A percentile compares a stretch with the other conserved stretches of the same genome.
phyloP scores from a whole-genome alignment of 352 stramenopile genomes.

The Plasmopara muralis region DNA sequence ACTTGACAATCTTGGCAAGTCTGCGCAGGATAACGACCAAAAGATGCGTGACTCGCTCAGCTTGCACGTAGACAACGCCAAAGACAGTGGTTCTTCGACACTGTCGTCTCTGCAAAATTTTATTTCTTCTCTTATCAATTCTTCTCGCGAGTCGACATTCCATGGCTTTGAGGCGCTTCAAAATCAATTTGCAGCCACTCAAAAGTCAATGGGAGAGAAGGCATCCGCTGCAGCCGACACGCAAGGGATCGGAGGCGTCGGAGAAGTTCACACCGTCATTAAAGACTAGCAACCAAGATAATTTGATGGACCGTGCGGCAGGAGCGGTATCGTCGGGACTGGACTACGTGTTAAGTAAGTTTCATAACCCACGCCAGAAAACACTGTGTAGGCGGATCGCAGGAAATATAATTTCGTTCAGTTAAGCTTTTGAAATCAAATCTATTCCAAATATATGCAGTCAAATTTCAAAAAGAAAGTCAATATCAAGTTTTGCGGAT shows the following conservation, averaged over 20 bases:
- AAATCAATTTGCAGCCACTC: slow-evolving; percentile 21
- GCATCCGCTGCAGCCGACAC: slow-evolving; percentile 5
- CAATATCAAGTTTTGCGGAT: no score
- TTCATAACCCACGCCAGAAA: slow-evolving; percentile 1
- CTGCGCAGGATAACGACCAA: slow-evolving; percentile 15
- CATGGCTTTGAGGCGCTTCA: slow-evolving; percentile 34
- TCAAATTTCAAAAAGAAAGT: no score
- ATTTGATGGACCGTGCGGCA: slow-evolving; percentile 25
- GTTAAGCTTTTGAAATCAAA: not conserved
- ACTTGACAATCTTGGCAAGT: slow-evolving; percentile 24
- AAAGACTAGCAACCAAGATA: slow-evolving; percentile 1
- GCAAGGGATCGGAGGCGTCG: slow-evolving; percentile 20
- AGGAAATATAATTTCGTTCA: not conserved
- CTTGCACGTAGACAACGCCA: slow-evolving; percentile 16
- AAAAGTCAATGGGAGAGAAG: slow-evolving; percentile 22
- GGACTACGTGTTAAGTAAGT: slow-evolving; percentile 12
- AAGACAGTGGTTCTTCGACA: slow-evolving; percentile 18
- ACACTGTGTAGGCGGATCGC: not conserved
- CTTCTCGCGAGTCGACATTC: slow-evolving; percentile 28
- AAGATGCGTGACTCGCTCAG: slow-evolving; percentile 17
- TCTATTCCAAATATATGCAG: not conserved
- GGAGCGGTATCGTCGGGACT: slow-evolving; percentile 4
- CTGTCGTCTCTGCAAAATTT: slow-evolving; percentile 19
- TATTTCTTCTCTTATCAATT: slow-evolving; percentile 24
- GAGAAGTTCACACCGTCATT: slow-evolving; percentile 11